Percentiles rank a stretch among this genome's conserved stretches.
These are phyloP conservation scores for Pseudogymnoascus sp. DNA, from an alignment of 2,329 filamentous ascomycete genomes.

Conservation along the genomic window DNA sequence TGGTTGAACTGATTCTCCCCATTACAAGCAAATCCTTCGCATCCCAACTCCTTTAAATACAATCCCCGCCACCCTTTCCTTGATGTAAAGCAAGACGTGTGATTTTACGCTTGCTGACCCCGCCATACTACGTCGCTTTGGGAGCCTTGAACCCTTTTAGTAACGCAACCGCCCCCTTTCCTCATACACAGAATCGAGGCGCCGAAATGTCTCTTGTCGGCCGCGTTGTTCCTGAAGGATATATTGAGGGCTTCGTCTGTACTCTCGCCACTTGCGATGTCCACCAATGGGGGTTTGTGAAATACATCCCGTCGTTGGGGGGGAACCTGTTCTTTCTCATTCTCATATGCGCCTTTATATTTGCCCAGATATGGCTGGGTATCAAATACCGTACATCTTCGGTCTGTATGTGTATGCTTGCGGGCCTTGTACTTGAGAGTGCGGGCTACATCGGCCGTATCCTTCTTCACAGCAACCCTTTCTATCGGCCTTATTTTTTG, in stretches of 20 bases:
- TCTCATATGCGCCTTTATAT: slow-evolving; percentile 42
- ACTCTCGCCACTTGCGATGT: slow-evolving; percentile 15
- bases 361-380: slow-evolving; percentile 43
- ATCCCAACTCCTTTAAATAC: background rate
- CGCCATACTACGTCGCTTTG: background rate
- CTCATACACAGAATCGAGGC: background rate
- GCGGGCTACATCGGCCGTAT: slow-evolving; percentile 50
- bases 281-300: slow-evolving; percentile 15
- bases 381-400: slow-evolving; percentile 48
- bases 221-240: slow-evolving; percentile 10
- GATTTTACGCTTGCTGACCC: background rate
- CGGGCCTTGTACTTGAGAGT: slow-evolving; percentile 47
- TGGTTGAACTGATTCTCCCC: background rate
- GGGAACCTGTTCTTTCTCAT: slow-evolving; percentile 47
- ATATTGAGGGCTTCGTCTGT: slow-evolving; percentile 15
- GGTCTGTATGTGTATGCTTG: slow-evolving; percentile 44
- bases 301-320: slow-evolving; percentile 44
- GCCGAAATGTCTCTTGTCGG: background rate
- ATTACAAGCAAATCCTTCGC: background rate
- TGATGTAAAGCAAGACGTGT: background rate
- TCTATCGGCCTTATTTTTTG: slow-evolving; percentile 42
- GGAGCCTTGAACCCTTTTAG: background rate
- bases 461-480: slow-evolving; percentile 47
- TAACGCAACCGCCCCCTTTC: background rate
- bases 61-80: background rate